Conservation (phyloP, 2,329 filamentous ascomycete species). For the Sclerotinia minor region DNA sequence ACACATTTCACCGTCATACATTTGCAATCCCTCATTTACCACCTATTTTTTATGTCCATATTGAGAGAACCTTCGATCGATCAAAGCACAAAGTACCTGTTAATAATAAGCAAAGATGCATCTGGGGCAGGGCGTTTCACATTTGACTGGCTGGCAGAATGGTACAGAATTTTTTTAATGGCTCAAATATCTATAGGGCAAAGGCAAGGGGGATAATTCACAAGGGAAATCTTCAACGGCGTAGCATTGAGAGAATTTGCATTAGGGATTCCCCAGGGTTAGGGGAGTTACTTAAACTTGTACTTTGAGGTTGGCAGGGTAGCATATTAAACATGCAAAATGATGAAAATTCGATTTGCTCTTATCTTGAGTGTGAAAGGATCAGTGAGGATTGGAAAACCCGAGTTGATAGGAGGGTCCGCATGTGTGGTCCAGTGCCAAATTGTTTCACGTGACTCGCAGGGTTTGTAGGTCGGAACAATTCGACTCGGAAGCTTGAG, state of each 20-base stretch:
- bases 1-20: not conserved
- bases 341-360: not conserved
- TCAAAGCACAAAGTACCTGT: constrained; percentile 14
- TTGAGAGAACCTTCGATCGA: constrained; percentile 8
- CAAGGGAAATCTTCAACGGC: constrained; percentile 11
- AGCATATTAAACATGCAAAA: constrained; percentile 17
- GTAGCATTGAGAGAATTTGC: constrained; percentile 12
- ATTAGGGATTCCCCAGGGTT: constrained; percentile 19
- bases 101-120: constrained; percentile 18
- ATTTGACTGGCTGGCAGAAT: constrained; percentile 10
- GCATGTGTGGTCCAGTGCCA: not conserved
- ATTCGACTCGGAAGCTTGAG: constrained; percentile 20
- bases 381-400: constrained; percentile 2
- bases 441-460: constrained; percentile 8
- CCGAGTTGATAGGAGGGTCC: constrained; percentile 2
- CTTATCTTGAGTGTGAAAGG: not conserved
- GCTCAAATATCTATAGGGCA: constrained; percentile 1
- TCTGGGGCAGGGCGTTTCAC: constrained; percentile 17
- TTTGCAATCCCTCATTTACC: not conserved
- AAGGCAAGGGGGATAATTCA: constrained; percentile 1
- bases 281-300: constrained; percentile 13
- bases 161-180: constrained; percentile 17
- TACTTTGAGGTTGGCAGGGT: constrained; percentile 9
- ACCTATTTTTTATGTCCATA: constrained; percentile 13
- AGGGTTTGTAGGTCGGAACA: too few relatives aligned